phyloP scores from a whole-genome alignment of 805 yeast genomes.

The Cyberlindnera mrakii region DNA sequence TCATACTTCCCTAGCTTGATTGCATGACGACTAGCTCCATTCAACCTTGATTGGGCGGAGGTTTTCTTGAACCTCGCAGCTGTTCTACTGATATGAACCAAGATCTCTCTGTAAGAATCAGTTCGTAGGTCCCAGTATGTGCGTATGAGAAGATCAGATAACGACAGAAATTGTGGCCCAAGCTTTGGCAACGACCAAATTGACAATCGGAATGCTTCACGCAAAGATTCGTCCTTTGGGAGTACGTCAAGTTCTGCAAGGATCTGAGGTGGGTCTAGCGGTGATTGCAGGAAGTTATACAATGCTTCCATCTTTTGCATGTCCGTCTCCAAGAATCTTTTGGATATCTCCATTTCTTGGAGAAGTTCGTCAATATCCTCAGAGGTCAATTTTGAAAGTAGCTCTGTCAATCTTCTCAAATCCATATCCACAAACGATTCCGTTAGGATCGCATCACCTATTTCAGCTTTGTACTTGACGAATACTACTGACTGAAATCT shows the following conservation, averaged over 20 bases:
- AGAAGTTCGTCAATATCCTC: background rate
- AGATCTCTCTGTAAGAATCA: conserved; percentile 1
- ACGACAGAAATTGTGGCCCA: conserved; percentile 5
- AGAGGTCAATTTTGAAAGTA: background rate
- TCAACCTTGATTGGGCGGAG: conserved; percentile 6
- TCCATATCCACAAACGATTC: conserved; percentile 1
- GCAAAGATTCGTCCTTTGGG: background rate
- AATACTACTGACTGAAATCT: conserved; percentile 22
- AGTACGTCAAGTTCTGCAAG: background rate
- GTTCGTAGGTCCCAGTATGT: conserved; percentile 1
- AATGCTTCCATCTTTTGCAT: conserved; percentile 1
- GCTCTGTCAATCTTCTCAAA: background rate
- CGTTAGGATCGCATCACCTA: conserved; percentile 7
- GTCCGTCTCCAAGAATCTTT: background rate
- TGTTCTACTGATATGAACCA: conserved; percentile 9
- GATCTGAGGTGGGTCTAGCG: conserved; percentile 1
- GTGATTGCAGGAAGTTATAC: background rate
- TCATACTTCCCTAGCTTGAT: conserved; percentile 1
- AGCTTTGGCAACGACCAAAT: background rate
- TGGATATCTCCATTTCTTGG: background rate
- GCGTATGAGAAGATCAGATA: conserved; percentile 11
- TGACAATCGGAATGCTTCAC: background rate
- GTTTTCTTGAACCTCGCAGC: conserved; percentile 11
- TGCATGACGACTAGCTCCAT: conserved; percentile 18
- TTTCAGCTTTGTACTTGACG: conserved; percentile 13